phyloP scores from a whole-genome alignment of 371 early-diverging fungal genomes.

The Conidiobolus incongruus region DNA sequence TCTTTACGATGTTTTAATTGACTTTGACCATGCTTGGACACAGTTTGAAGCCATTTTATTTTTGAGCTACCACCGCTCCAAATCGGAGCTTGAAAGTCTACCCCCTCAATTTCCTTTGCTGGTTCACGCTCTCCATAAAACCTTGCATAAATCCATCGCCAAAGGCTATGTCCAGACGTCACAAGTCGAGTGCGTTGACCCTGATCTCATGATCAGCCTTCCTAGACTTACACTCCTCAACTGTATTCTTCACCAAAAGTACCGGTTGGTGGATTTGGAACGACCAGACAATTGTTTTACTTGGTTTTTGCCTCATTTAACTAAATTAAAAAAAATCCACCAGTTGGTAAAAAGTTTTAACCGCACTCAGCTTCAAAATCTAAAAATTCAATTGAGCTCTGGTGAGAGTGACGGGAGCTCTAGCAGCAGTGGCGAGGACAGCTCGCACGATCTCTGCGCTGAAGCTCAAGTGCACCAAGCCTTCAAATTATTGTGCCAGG shows the following conservation, averaged over 20 bases:
- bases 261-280: neutral
- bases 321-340: too few relatives aligned
- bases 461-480: too few relatives aligned
- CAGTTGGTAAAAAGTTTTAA: too few relatives aligned
- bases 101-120: neutral
- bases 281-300: neutral
- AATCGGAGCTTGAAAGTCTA: neutral
- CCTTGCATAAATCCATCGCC: neutral
- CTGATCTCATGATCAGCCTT: neutral
- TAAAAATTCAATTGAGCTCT: too few relatives aligned
- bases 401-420: too few relatives aligned
- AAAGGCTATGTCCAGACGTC: neutral
- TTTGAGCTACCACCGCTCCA: neutral
- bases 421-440: too few relatives aligned
- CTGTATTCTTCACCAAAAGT: neutral
- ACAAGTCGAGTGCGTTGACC: constrained; percentile 1
- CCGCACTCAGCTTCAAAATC: too few relatives aligned
- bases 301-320: neutral
- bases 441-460: too few relatives aligned
- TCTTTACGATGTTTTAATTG: neutral
- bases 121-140: neutral
- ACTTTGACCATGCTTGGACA: constrained; percentile 4
- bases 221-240: neutral
- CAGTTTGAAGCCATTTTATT: constrained; percentile 1
- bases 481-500: too few relatives aligned